Conservation (phyloP, 1,139 yeast genomes). For the Debaryomyces udenii region DNA sequence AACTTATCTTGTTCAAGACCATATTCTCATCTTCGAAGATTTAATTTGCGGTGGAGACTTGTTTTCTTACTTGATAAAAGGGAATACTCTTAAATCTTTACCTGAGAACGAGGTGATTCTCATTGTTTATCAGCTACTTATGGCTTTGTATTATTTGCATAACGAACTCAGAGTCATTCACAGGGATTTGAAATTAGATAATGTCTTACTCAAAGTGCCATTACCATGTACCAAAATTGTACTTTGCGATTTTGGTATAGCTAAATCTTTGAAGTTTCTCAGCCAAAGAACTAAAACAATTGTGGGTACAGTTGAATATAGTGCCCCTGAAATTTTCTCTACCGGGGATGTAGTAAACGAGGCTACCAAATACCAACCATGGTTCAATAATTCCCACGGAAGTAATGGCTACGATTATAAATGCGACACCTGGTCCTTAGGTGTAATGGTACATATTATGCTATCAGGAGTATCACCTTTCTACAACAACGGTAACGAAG, state of each 20-base stretch:
- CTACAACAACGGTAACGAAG: constrained; percentile 46
- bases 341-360: not conserved
- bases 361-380: not conserved
- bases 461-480: constrained; percentile 65
- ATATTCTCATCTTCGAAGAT: constrained; percentile 54
- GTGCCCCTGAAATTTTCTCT: constrained; percentile 59
- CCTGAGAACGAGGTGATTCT: constrained; percentile 58
- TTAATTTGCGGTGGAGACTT: constrained; percentile 65
- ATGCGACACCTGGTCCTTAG: constrained; percentile 72
- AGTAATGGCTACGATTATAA: constrained; percentile 51
- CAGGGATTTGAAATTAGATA: constrained; percentile 49
- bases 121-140: constrained; percentile 57
- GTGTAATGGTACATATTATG: constrained; percentile 59
- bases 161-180: constrained; percentile 21
- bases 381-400: not conserved
- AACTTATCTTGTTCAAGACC: constrained; percentile 35
- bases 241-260: constrained; percentile 71
- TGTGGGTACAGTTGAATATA: constrained; percentile 69
- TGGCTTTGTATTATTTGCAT: constrained; percentile 59
- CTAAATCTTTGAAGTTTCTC: constrained; percentile 35
- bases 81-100: constrained; percentile 40
- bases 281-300: constrained; percentile 51
- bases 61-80: constrained; percentile 58
- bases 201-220: constrained; percentile 55
- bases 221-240: constrained; percentile 53